A percentile compares a stretch with the other conserved stretches of the same genome.
These are phyloP conservation scores for Populus hybrid DNA, from an alignment of 441 rosid genomes.

Conservation along the genomic window DNA sequence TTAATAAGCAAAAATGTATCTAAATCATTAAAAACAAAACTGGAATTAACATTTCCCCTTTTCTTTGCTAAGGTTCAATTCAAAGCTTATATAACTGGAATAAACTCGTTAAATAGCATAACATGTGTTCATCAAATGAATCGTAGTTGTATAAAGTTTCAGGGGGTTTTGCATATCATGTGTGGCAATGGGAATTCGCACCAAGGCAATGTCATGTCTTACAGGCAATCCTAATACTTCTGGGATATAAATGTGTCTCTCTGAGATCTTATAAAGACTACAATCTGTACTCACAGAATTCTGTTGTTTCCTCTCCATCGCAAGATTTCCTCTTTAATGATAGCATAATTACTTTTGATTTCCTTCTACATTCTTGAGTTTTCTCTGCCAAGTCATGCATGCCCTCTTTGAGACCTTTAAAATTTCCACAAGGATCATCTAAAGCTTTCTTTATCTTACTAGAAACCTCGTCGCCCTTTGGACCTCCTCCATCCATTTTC, in stretches of 20 bases:
- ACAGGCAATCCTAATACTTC: background rate
- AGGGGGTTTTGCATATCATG: background rate
- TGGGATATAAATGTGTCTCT: background rate
- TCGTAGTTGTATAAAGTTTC: background rate
- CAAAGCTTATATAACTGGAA: background rate
- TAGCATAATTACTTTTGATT: slow-evolving; percentile 61
- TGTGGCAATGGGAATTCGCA: background rate
- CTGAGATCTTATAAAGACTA: background rate
- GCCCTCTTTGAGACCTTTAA: slow-evolving; percentile 31
- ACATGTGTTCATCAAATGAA: background rate
- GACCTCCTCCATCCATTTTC: slow-evolving; percentile 47
- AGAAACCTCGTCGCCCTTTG: slow-evolving; percentile 18
- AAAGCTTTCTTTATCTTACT: slow-evolving; percentile 35
- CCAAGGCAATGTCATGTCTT: background rate
- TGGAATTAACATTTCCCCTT: background rate
- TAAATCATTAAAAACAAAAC: slow-evolving; percentile 1
- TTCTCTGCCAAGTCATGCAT: slow-evolving; percentile 38
- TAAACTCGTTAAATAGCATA: background rate
- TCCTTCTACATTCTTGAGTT: slow-evolving; percentile 47
- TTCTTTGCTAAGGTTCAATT: background rate
- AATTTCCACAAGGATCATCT: slow-evolving; percentile 41
- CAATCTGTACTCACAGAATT: slow-evolving; percentile 37
- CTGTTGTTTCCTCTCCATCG: slow-evolving; percentile 46
- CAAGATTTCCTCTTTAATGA: slow-evolving; percentile 62
- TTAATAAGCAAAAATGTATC: background rate